Evolutionary conservation across 2,329 filamentous ascomycete genomes (phyloP).

Genomic region (Parascedosporium putredinis): DNA sequence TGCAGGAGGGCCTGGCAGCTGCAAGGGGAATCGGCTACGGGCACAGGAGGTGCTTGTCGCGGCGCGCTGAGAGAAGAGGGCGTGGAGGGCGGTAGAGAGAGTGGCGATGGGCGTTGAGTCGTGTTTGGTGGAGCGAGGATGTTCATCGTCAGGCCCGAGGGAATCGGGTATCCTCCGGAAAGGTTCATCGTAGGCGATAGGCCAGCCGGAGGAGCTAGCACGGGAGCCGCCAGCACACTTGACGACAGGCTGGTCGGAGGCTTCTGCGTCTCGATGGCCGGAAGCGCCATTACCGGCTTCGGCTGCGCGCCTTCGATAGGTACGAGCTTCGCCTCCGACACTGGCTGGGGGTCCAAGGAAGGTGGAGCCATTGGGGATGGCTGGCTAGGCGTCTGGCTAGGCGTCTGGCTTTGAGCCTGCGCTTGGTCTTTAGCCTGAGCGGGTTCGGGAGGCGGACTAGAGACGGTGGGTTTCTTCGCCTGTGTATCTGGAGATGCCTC

Average conservation of each 20-base stretch:
- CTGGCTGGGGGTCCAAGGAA: not conserved
- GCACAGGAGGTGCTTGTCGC: too few species aligned
- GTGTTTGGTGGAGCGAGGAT: slow-evolving; percentile 35
- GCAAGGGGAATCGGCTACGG: too few species aligned
- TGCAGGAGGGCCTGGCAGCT: too few species aligned
- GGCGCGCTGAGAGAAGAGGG: not conserved
- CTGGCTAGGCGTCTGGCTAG: slow-evolving; percentile 4
- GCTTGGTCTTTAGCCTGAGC: not conserved
- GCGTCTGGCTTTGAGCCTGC: too few species aligned
- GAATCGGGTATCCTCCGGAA: slow-evolving; percentile 10
- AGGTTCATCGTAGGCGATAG: slow-evolving; percentile 16
- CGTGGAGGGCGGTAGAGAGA: slow-evolving; percentile 22
- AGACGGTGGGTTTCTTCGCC: too few species aligned
- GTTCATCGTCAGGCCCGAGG: slow-evolving; percentile 29
- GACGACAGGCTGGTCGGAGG: slow-evolving; percentile 14
- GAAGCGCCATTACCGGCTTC: not conserved
- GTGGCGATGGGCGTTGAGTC: slow-evolving; percentile 24
- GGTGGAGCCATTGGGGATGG: slow-evolving; percentile 9
- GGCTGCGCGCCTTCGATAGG: slow-evolving; percentile 6
- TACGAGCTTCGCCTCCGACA: slow-evolving; percentile 1
- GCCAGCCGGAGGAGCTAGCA: slow-evolving; percentile 25
- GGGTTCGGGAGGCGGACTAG: too few species aligned
- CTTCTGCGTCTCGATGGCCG: slow-evolving; percentile 6
- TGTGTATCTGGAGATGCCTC: not conserved
- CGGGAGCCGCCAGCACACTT: slow-evolving; percentile 26